Base-by-base conservation (phyloP, 441 rosid species). In the Iberis amara region DNA sequence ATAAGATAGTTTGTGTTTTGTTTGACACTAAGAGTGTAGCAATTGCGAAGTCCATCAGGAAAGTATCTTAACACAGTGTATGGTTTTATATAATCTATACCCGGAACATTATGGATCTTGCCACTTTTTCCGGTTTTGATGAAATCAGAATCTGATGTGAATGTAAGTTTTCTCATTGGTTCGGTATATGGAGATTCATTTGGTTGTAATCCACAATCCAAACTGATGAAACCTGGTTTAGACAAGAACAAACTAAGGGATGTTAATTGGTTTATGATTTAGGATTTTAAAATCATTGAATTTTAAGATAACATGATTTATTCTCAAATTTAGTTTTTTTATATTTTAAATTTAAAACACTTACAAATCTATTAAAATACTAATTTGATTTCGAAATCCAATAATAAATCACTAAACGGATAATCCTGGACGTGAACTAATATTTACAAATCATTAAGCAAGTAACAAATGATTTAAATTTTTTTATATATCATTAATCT, bases 141-240 rank as follows among this genome's bases (percentile, higher is more conserved):
- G 31, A 39, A 73, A 1, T 10, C 39, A 0, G 31, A 36, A 21
- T 74, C 81, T 0, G 79, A 68, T 13, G 10, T 46, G 66, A 62
- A 77, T 13, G 33, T 61, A 7, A 74, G 18, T 11, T 57, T 50
- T 5, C 75, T 77, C 0, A 2, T 24, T 35, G 52, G 39, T 23
- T 77, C 82, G 0, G 54, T 53, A 23, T 70, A 74, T 23, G 53
- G 61, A 4, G 71, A 66, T 48, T 61, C 59, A 0, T 45, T 47
- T 28, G 32, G 24, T 18, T 62, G 57, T 18, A 51, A 39, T 11
- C 82, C 79, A 4, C 82, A 77, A 55, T 74, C 79, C 32, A 74
- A 52, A 64, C 39, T 77, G 12, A 77, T 72, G 54, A 74, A 77
- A 15, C 77, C 79, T 77, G 68, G 3, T 31, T 3, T 37, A 14